Base-by-base conservation (phyloP, 257 asterid species). In the Paraleonurus japonicus region DNA sequence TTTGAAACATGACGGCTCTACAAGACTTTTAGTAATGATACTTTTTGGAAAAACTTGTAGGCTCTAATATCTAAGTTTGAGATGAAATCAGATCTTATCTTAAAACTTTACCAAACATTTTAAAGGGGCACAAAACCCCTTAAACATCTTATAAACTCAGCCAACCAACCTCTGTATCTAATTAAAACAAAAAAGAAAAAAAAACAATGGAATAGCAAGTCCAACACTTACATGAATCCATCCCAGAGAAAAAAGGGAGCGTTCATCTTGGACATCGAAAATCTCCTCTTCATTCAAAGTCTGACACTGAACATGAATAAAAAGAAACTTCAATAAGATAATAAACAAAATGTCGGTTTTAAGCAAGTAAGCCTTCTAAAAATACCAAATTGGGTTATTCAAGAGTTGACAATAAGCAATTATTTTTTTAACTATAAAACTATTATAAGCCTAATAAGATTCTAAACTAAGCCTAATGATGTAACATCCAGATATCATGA, bases 251-350 rank as follows among this genome's bases (percentile, higher is more conserved):
- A 94, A 91, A 66, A 91, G 96, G 47, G 96, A 86, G 7, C 75
- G 86, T 69, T 76, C 83, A 84, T 91, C 98, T 77, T 91, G 99
- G 81, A 83, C 83, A 17, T 95, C 99, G 63, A 72, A 91, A 54
- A 95, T 81, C 77, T 95, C 98, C 76, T 95, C 99, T 83, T 95
- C 99, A 72, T 95, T 95, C 84, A 91, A 67, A 65, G 99, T 91
- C 74, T 89, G 88, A 76, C 99, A 95, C 99, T 95, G 81, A 80
- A 73, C 39, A 80, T 58, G 67, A 60, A 69, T 35, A 77, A 61
- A 53, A 65, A 55, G 35, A 48, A 74, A 27, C 27, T 60, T 73
- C 66, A 76, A 70, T 73, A 60, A 74, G 68, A 53, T 64, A 33
- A 28, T 10, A 15, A 8, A 51, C 55, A 62, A 10, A 32, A 35